phyloP scores from a whole-genome alignment of 495 filamentous ascomycete species.

The Penicillium verhagenii region DNA sequence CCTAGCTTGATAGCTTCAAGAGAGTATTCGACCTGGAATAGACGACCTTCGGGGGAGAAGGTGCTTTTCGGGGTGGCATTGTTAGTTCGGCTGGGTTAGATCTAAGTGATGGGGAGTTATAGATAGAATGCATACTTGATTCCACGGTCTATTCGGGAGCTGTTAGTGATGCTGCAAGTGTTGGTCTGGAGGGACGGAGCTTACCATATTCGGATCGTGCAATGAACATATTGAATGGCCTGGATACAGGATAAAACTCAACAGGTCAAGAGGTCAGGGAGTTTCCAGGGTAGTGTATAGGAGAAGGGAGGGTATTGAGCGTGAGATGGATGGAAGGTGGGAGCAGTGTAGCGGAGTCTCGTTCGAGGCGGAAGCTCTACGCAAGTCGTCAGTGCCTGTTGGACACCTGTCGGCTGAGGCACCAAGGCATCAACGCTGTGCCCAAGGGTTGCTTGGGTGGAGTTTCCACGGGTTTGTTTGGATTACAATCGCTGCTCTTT shows the following conservation, averaged over 20 bases:
- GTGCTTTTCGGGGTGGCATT: conserved; percentile 61
- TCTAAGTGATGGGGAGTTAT: not conserved
- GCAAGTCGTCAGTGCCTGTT: conserved; percentile 45
- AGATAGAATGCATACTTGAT: conserved; percentile 75
- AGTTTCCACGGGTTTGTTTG: conserved; percentile 14
- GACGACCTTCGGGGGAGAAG: conserved; percentile 98
- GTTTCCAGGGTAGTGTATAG: not conserved
- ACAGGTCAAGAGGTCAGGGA: not conserved
- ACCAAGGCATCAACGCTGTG: conserved; percentile 24
- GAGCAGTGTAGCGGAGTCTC: conserved; percentile 35
- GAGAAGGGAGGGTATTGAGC: conserved; percentile 8
- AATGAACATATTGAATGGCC: conserved; percentile 84
- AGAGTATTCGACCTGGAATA: conserved; percentile 99
- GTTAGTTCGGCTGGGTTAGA: conserved; percentile 25
- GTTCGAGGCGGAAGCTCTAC: conserved; percentile 35
- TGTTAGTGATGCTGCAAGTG: conserved; percentile 32
- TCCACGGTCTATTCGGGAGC: conserved; percentile 74
- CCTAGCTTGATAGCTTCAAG: conserved; percentile 99
- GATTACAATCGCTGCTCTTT: conserved; percentile 1
- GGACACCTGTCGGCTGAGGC: conserved; percentile 26
- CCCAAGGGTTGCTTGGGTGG: conserved; percentile 18
- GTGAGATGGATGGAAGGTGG: conserved; percentile 16
- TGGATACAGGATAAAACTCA: conserved; percentile 14
- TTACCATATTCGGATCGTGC: conserved; percentile 99
- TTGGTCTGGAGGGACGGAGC: conserved; percentile 31